A percentile compares a stretch with the other conserved stretches of the same genome.
Evolutionary conservation across 345 rosid species (phyloP).

Genomic region (Excoecaria agallocha): DNA sequence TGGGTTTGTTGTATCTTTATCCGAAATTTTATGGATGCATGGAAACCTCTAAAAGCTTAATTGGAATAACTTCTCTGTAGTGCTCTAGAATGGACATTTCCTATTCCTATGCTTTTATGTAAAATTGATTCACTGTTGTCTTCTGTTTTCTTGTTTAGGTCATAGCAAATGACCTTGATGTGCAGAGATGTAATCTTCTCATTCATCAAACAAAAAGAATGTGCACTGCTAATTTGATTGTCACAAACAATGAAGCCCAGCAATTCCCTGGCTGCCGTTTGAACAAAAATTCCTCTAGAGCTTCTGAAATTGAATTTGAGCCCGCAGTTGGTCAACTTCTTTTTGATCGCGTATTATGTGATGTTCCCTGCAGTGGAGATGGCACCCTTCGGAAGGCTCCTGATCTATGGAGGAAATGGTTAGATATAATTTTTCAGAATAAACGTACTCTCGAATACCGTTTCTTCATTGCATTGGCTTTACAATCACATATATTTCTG

Average conservation of each 20-base stretch:
- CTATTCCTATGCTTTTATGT: constrained; percentile 7
- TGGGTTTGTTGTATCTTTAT: constrained; percentile 10
- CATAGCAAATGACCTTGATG: constrained; percentile 93
- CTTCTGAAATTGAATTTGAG: constrained; percentile 35
- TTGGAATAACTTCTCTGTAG: background rate
- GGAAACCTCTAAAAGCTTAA: constrained; percentile 1
- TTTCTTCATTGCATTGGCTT: background rate
- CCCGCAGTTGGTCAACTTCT: constrained; percentile 49
- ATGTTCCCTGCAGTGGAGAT: constrained; percentile 98
- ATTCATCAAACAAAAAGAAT: constrained; percentile 98
- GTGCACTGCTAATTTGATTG: constrained; percentile 93
- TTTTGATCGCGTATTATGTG: constrained; percentile 92
- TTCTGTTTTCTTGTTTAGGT: constrained; percentile 44
- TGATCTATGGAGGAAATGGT: constrained; percentile 97
- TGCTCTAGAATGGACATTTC: constrained; percentile 5
- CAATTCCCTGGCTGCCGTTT: constrained; percentile 82
- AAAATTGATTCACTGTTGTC: no score
- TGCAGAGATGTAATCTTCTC: constrained; percentile 94
- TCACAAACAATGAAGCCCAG: constrained; percentile 94
- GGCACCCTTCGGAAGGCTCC: constrained; percentile 99
- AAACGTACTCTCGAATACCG: background rate
- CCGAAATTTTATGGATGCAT: constrained; percentile 5
- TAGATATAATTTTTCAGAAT: constrained; percentile 6
- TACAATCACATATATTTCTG: constrained; percentile 11
- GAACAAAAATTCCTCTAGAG: constrained; percentile 33